Conservation (phyloP, 2,329 filamentous ascomycete genomes). For the Botryosphaeria dothidea region DNA sequence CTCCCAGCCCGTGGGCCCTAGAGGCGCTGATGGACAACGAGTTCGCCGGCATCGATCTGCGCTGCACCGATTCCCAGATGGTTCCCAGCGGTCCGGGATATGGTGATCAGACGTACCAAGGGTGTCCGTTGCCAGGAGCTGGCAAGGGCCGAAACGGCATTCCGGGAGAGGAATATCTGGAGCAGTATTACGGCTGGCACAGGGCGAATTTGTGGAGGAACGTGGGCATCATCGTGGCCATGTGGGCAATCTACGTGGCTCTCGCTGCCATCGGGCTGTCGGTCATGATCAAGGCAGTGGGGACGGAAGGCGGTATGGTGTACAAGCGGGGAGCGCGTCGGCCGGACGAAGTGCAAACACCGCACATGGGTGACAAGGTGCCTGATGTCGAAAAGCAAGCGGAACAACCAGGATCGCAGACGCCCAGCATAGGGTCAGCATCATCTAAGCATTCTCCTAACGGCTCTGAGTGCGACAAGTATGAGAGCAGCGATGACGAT, state of each 20-base stretch:
- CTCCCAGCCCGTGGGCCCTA: constrained; percentile 68
- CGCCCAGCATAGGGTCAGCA: not conserved
- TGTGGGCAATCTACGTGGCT: constrained; percentile 50
- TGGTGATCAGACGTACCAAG: constrained; percentile 53
- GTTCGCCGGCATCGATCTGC: constrained; percentile 59
- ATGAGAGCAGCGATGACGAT: not conserved
- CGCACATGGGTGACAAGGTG: not conserved
- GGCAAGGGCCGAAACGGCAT: constrained; percentile 54
- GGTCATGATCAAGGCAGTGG: constrained; percentile 58
- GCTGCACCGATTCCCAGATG: constrained; percentile 55
- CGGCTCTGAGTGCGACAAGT: not conserved
- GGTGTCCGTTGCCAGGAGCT: constrained; percentile 60
- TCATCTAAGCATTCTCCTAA: not conserved
- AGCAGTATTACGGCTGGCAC: constrained; percentile 56
- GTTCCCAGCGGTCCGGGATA: constrained; percentile 54
- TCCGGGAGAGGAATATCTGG: constrained; percentile 56
- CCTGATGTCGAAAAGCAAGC: not conserved
- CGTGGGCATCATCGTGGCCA: constrained; percentile 54
- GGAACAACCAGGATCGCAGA: not conserved
- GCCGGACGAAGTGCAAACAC: not conserved
- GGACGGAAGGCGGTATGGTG: constrained; percentile 60
- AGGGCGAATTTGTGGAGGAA: constrained; percentile 63
- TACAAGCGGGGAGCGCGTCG: constrained; percentile 56
- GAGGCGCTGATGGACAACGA: constrained; percentile 71
- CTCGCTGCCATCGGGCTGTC: constrained; percentile 48